Evolutionary conservation across 176 grass and related monocot species (phyloP).

Genomic region (Eragrostis nindensis): DNA sequence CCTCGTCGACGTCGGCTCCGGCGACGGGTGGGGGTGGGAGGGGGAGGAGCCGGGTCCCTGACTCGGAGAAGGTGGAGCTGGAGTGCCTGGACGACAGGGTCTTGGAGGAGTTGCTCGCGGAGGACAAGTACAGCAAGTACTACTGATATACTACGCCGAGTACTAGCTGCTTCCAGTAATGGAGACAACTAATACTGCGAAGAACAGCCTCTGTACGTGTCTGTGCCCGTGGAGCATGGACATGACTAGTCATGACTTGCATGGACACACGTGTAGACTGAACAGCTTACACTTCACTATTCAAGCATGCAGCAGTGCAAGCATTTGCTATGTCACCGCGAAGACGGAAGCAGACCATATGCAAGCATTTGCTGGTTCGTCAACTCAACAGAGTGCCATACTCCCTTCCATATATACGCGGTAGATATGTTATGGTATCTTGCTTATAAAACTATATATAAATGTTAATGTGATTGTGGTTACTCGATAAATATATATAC

Average conservation of each 20-base stretch:
- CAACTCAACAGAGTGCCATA: not conserved
- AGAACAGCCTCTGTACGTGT: not conserved
- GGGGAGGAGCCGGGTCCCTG: not conserved
- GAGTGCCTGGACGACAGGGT: conserved; percentile 71
- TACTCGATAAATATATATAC: not conserved
- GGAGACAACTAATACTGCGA: not conserved
- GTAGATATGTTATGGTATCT: not conserved
- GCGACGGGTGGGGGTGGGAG: not conserved
- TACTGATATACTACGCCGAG: not conserved
- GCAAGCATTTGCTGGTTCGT: conserved; percentile 2
- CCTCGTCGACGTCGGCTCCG: conserved; percentile 37
- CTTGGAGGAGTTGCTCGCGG: conserved; percentile 59
- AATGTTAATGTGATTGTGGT: no score
- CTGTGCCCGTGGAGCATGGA: not conserved
- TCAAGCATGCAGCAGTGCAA: conserved; percentile 14
- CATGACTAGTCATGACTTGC: conserved; percentile 22
- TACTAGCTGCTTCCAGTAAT: not conserved
- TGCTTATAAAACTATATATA: not conserved
- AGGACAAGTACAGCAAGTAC: conserved; percentile 42
- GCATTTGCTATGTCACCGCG: not conserved
- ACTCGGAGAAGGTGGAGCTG: conserved; percentile 62
- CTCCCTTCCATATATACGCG: not conserved
- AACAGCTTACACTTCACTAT: conserved; percentile 25
- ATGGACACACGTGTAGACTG: conserved; percentile 16
- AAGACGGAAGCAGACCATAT: not conserved